Base-by-base conservation (phyloP, 768 basidiomycete species). In the Auriscalpium orientale region DNA sequence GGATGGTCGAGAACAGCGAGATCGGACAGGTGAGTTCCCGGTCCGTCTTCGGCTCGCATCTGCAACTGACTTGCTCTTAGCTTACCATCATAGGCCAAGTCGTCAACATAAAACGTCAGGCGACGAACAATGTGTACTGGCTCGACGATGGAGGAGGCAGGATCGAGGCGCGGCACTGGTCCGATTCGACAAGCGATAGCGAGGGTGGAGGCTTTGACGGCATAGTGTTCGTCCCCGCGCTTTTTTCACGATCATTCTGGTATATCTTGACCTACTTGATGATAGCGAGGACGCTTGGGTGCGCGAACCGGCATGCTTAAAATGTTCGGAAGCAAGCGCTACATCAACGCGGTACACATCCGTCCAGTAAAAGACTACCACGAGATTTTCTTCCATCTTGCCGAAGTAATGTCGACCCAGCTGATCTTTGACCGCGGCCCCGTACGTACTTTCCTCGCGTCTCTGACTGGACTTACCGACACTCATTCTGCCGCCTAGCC, bases 141-240 rank as follows among this genome's bases (percentile, higher is more conserved):
- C 73, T 99, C 5, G 89, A 94, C 56, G 95, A 99, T 67, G 92
- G 94, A 12, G 89, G 90, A 2, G 92, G 87, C 20, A 72, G 71
- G 45, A 80, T 89, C 18, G 88, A 91, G 64, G 86, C 83, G 21
- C 82, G 89, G 21, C 85, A 85, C 59, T 98, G 95, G 95, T 73
- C 85, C 10, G 91, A 93, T 62, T 76, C 82, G 11, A 75, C 75
- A 37, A 70, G 69, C 49, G 80, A 80, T 28, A 84, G 84, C 4
- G 81, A 84, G 35, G 73, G 74, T 1, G 73, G 74, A 6, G 73
- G 76, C 53, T 75, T 72, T 69, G 72, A 72, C 47, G 79, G 74
- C 0, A 77, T 87, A 49, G 70, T 61, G 77, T 80, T 52, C 55
- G 74, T 68, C 28, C 18, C 15, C 36, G 15, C 21, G 56, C 46